Evolutionary conservation across 148 eudicot genomes (phyloP), one percentile per base, ranked within the genome.

Genomic region (Spergularia bocconei): DNA sequence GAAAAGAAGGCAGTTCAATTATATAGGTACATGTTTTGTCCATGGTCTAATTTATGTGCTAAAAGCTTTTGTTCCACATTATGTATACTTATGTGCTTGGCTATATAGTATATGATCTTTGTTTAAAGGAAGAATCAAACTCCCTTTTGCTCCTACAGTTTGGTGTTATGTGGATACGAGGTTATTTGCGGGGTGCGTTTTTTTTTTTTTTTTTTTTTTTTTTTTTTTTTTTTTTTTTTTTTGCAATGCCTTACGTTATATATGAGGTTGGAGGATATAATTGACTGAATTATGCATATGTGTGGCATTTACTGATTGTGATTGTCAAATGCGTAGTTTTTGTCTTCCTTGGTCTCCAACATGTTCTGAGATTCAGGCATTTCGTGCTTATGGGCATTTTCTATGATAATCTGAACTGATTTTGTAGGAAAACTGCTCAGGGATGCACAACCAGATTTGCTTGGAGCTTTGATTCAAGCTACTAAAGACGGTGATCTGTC

Each of bases 1-100:
- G 68, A 93, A 90, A 81, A 85, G 98, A 78, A 85, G 98, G 79
- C 98, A 94, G 62, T 91, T 84, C 80, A 94, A 83, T 77, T 87
- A 84, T 65, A 91, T 94, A 86, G 98, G 97, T 94, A 87, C 23
- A 75, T 33, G 11, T 58, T 56, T 13, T 68, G n/a, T 66, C 53
- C 29, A 19, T n/a, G 6, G 54, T 44, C 53, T 41, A 39, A 7
- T 25, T 67, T 44, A 11, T 67, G 20, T 67, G 7, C 19, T 33
- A 1, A 47, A 16, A 25, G 0, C n/a, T 33, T 63, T 44, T 67
- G 53, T n/a, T 19, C 7, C 15, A 17, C 48, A 38, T 38, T 20
- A 21, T 64, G 48, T 48, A 39, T 64, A 61, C 17, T 64, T 39
- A 39, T 39, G 48, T 61, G 64, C 38, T 33, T 59, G 33, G 3